phyloP scores from a whole-genome alignment of 1,284 basidiomycete genomes.

The Xerocomus nothofagi region DNA sequence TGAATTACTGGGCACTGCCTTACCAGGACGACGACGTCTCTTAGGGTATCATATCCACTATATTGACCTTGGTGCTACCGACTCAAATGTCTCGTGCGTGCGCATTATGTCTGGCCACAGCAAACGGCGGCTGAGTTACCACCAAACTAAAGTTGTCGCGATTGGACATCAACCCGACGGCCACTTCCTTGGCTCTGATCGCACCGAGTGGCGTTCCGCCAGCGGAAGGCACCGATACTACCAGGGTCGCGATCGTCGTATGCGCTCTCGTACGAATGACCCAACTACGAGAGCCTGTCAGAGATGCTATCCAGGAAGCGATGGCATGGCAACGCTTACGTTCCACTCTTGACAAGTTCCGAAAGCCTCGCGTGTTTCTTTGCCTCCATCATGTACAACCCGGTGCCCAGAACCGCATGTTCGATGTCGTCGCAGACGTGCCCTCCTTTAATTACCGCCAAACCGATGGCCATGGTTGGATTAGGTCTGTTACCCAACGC shows the following conservation, averaged over 20 bases:
- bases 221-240: conserved; percentile 13
- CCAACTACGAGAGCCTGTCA: conserved; percentile 17
- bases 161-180: conserved; percentile 17
- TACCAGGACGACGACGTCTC: background rate
- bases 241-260: conserved; percentile 29
- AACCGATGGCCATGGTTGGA: background rate
- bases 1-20: too few species aligned
- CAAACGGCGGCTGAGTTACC: background rate
- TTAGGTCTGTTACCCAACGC: conserved; percentile 2
- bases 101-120: background rate
- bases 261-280: conserved; percentile 35
- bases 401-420: conserved; percentile 38
- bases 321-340: conserved; percentile 33
- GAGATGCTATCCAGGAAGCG: conserved; percentile 6
- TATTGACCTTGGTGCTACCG: too few species aligned
- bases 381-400: conserved; percentile 48
- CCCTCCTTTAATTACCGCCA: conserved; percentile 20
- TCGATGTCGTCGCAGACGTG: conserved; percentile 20
- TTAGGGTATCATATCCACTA: conserved; percentile 20
- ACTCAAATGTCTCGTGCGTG: conserved; percentile 6
- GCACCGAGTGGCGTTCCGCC: conserved; percentile 27
- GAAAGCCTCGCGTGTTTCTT: conserved; percentile 42
- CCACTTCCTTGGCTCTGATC: conserved; percentile 29
- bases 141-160: conserved; percentile 1
- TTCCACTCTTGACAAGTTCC: conserved; percentile 47